Evolutionary conservation across 306 rosid genomes (phyloP).

Genomic region (Cicer cuneatum): DNA sequence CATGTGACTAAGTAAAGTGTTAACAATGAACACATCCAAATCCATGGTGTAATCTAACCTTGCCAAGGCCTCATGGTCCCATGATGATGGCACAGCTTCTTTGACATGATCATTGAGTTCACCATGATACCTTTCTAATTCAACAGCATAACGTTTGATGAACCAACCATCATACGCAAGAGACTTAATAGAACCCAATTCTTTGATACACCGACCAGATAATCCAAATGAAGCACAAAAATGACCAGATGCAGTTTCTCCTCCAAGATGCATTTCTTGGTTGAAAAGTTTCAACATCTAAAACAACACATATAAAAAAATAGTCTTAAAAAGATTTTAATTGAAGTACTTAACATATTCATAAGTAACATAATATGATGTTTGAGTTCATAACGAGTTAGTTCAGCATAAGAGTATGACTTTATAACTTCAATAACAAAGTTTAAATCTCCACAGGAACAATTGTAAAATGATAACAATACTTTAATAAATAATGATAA

Average conservation of each 20-base stretch:
- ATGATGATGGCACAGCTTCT: constrained; percentile 79
- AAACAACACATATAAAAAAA: constrained; percentile 9
- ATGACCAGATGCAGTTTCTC: constrained; percentile 76
- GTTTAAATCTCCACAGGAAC: too few relatives aligned
- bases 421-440: too few relatives aligned
- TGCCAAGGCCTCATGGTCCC: constrained; percentile 78
- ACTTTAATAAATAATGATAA: too few relatives aligned
- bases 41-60: constrained; percentile 48
- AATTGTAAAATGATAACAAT: too few relatives aligned
- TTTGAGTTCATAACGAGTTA: too few relatives aligned
- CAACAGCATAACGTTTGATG: constrained; percentile 79
- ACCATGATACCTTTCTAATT: constrained; percentile 71
- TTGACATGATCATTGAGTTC: constrained; percentile 64
- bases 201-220: constrained; percentile 67
- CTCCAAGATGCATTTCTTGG: constrained; percentile 69
- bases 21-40: not conserved
- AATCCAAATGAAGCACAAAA: constrained; percentile 83
- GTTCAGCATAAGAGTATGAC: too few relatives aligned
- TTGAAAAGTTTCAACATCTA: constrained; percentile 95
- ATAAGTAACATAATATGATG: not conserved
- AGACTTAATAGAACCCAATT: constrained; percentile 70
- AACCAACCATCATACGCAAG: constrained; percentile 89
- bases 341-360: not conserved
- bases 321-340: not conserved
- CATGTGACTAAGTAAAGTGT: not conserved